phyloP scores from a whole-genome alignment of 2,329 filamentous ascomycete genomes.

The Hypoxylon sp. region DNA sequence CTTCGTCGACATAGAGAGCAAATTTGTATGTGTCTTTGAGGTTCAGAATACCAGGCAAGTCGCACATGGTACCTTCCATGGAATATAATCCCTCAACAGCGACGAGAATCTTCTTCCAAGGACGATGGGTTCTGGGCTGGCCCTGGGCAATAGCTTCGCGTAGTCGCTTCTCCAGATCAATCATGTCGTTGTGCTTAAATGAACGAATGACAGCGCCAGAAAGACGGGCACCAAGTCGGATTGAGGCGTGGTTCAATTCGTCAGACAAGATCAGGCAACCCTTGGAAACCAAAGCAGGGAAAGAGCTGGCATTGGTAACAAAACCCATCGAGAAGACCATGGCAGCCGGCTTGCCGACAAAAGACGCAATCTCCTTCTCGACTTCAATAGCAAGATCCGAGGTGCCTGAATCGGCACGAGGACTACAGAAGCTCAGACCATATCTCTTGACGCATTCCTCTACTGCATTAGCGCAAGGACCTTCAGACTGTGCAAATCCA shows the following conservation, averaged over 20 bases:
- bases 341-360: slow-evolving; percentile 92
- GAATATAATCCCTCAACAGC: slow-evolving; percentile 98
- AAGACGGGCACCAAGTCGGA: slow-evolving; percentile 92
- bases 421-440: slow-evolving; percentile 85
- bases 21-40: slow-evolving; percentile 98
- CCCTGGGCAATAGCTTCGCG: slow-evolving; percentile 96
- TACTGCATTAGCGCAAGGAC: slow-evolving; percentile 93
- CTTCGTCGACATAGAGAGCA: slow-evolving; percentile 94
- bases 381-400: slow-evolving; percentile 90
- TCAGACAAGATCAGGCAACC: slow-evolving; percentile 96
- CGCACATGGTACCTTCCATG: slow-evolving; percentile 99
- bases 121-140: slow-evolving; percentile 96
- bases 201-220: slow-evolving; percentile 95
- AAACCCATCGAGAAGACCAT: slow-evolving; percentile 99
- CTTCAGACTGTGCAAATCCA: slow-evolving; percentile 97
- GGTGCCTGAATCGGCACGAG: slow-evolving; percentile 87
- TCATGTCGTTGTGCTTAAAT: slow-evolving; percentile 98
- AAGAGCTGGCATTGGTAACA: slow-evolving; percentile 92
- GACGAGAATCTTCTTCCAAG: slow-evolving; percentile 99
- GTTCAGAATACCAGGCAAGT: slow-evolving; percentile 88
- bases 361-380: slow-evolving; percentile 88
- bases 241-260: slow-evolving; percentile 97
- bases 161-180: slow-evolving; percentile 85
- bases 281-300: slow-evolving; percentile 92
- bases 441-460: slow-evolving; percentile 89